Base-by-base conservation (phyloP, 2,329 filamentous ascomycete species). In the Parasarocladium wereldwijsianum region DNA sequence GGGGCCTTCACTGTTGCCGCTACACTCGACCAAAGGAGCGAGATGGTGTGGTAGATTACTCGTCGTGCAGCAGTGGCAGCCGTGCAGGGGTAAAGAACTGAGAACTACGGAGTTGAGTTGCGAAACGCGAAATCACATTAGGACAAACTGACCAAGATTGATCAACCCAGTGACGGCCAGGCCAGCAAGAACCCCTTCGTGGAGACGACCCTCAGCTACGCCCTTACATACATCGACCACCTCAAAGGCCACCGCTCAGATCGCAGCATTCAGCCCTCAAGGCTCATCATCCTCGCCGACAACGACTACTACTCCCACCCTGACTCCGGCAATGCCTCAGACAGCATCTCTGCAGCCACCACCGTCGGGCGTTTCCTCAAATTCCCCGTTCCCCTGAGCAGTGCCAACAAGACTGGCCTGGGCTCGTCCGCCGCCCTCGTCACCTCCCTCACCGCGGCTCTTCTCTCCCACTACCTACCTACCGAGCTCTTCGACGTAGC, bases 381-480 rank as follows among this genome's bases (percentile, higher is more conserved):
- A 48, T 93, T 93, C 55, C 66, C 70, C 24, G 76, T 87, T 11
- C 70, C 75, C 5, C 68, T 98, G 20, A 58, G 65, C 34, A 66
- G 76, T 38, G 86, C 87, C 11, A 80, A 94, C 65, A 98, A 98
- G 62, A 98, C 90, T 0, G 90, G 90, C 2, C 71, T 98, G 17
- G 90, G 90, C 34, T 94, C 86, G 8, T 94, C 86, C 1, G 90
- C 90, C 4, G 90, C 90, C 4, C 70, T 98, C 9, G 87, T 96
- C 18, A 96, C 90, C 2, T 67, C 86, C 23, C 70, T 98, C 23
- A 83, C 80, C 1, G 80, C 76, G 23, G 73, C 81, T 2, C 57
- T 93, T 3, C 67, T 93, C 17, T 58, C 62, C n/a, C 75, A 86
- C 57, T 86, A 86, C 58, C 64, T 86, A 13, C 68, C 73, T 4